Base-by-base conservation (phyloP, 2,329 filamentous ascomycete genomes). In the Monosporascus sp. region DNA sequence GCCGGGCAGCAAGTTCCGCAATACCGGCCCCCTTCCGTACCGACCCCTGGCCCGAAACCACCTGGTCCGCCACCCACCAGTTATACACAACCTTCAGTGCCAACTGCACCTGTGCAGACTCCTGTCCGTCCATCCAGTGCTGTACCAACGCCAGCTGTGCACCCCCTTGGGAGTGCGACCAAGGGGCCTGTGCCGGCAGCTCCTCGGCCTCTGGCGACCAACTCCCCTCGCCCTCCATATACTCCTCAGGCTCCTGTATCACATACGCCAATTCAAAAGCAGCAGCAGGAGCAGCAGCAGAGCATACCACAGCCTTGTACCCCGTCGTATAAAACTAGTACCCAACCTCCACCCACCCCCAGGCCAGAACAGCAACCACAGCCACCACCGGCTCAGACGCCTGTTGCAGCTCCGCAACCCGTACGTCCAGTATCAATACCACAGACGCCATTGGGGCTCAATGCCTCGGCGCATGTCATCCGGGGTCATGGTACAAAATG, bases 401-500 rank as follows among this genome's bases (percentile, higher is more conserved):
- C 62, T 1, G 50, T 58, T 45, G 44, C 63, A 14, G 52, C 51
- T 16, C 53, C 60, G 35, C 62, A 59, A 11, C 19, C 57, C 37
- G 51, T 55, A 38, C 63, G 53, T 48, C 49, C 57, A 20, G 43
- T 54, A 46, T 51, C 58, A 3, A 58, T 59, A 53, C 48, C 41
- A 3, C 65, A 65, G 35, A 68, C 65, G 19, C 63, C 67, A 5
- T 27, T 57, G 5, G 54, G 56, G 1, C 11, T 49, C 52, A 54
- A 54, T 53, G 48, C 58, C 53, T 44, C 65, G 37, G 45, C 61
- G 48, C 59, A 68, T 60, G 57, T 70, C 43, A 56, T 70, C 48
- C 63, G 69, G 53, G 68, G 72, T 40, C 65, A 70, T 54, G 81
- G 80, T 45, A 87, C 84, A 0, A 80, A 78, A 61, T 87, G 84